Evolutionary conservation across 139 green algal genomes (phyloP), one percentile per base, ranked within the genome.

Genomic region (Choricystis sp.): DNA sequence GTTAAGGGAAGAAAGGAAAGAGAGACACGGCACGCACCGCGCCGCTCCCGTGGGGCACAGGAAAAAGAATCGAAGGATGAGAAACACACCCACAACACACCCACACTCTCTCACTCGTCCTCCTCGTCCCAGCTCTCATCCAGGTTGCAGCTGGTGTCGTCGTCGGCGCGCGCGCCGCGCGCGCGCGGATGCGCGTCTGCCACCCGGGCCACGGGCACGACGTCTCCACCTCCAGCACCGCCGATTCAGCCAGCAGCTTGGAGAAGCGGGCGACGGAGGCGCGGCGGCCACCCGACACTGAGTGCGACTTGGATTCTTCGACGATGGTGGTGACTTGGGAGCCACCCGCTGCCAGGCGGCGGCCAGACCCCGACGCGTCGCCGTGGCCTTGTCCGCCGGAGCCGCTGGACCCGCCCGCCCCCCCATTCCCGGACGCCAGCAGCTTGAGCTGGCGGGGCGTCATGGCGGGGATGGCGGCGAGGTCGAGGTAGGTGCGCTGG

Each of bases 401-500:
- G 40, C 40, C 40, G 40, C 9, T 52, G 9, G 40, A 9, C 9
- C 40, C 40, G 40, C 16, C 40, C 40, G 40, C 9, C 40, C 9
- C 40, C 40, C 16, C 40, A 16, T 52, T 9, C n/a, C n/a, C n/a
- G 9, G 40, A 9, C 9, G 40, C 40, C 40, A 52, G 40, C 40
- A 52, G 9, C 40, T 52, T 52, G 9, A 52, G 40, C 40, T 52
- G 40, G 40, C 40, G 40, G 9, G 40, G 40, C 40, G 40, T 52
- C 40, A 52, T 9, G 9, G 40, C 9, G 2, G 76, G 81, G 57
- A 86, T 77, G 66, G 62, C 61, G 31, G 56, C 57, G 19, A 94
- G 66, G 76, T 91, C 78, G 22, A 94, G 28, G 72, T 87, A 61
- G 5, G 76, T 85, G 66, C 78, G 78, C 66, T 81, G 65, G 28